A percentile compares a stretch with the other conserved stretches of the same genome.
These are phyloP conservation scores for Rhodamnia argentea DNA, from an alignment of 345 rosid genomes.

Conservation along the genomic window DNA sequence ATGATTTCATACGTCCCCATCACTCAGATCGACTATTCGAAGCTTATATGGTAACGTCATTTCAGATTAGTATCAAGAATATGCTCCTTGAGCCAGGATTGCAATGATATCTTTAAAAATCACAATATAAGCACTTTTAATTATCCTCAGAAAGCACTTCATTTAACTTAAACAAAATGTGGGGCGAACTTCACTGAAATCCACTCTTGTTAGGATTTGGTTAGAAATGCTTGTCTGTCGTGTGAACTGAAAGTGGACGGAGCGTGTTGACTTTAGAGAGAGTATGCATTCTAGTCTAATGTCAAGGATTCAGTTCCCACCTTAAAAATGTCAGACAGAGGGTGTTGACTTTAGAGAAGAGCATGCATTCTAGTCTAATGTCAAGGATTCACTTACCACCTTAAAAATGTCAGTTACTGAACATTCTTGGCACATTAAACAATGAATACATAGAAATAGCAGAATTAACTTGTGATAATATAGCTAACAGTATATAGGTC, in stretches of 20 bases:
- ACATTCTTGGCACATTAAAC: neutral
- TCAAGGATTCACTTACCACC: neutral
- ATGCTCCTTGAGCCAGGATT: neutral
- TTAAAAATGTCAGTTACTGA: neutral
- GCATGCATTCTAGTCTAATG: neutral
- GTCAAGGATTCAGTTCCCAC: neutral
- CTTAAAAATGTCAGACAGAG: neutral
- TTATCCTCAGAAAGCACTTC: neutral
- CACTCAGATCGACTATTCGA: constrained; percentile 81
- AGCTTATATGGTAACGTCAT: constrained; percentile 51
- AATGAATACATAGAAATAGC: neutral
- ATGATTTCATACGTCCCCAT: constrained; percentile 87
- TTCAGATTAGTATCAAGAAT: neutral
- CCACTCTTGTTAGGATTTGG: neutral
- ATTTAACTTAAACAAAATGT: neutral
- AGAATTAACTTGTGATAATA: neutral
- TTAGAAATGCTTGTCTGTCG: neutral
- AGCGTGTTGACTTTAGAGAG: neutral
- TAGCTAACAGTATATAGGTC: neutral
- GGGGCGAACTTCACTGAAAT: neutral
- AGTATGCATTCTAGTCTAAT: neutral
- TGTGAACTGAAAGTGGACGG: neutral
- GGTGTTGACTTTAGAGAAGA: neutral
- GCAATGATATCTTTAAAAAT: neutral
- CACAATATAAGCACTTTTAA: neutral